Evolutionary conservation across 169 alveolate genomes (phyloP), one percentile per base, ranked within the genome.

Genomic region (Plasmodium billcollinsi): DNA sequence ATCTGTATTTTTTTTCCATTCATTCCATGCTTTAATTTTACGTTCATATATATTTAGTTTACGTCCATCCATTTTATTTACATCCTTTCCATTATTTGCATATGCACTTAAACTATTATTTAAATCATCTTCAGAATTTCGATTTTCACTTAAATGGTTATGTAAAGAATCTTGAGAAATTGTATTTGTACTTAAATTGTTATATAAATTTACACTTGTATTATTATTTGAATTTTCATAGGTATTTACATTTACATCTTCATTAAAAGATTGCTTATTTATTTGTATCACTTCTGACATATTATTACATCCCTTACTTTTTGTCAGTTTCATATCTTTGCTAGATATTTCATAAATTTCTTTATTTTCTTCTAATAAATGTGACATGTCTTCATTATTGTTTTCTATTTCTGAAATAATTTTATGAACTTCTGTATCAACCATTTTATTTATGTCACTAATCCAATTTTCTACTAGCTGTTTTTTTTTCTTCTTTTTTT

Each of bases 401-500:
- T 66, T 70, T 15, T 49, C 86, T 11, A 73, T 43, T 56, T 61
- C 86, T 73, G 52, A 66, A 33, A 26, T 56, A 29, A 73, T 73
- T 21, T 73, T 73, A 20, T n/a, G 24, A 54, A 70, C 43, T 73
- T 73, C 86, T 11, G 20, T 2, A 54, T 52, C 58, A 24, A 54
- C 58, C 62, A 63, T 39, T 56, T 14, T 43, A 54, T 73, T 70
- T 24, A 73, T 15, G 4, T 73, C 59, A 33, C 26, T 73, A 54
- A 73, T 73, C 86, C 86, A 73, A n/a, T 73, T 11, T 54, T 50
- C 21, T 73, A 73, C 86, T 56, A n/a, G 33, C 20, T 7, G 29
- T 70, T 29, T 73, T 18, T 20, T 73, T n/a, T 63, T 73, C 18
- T 9, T 39, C 20, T 15, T 45, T 9, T n/a, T 45, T 73, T 8